Conservation (phyloP, 1,284 basidiomycete species). For the Butyriboletus appendiculatus region DNA sequence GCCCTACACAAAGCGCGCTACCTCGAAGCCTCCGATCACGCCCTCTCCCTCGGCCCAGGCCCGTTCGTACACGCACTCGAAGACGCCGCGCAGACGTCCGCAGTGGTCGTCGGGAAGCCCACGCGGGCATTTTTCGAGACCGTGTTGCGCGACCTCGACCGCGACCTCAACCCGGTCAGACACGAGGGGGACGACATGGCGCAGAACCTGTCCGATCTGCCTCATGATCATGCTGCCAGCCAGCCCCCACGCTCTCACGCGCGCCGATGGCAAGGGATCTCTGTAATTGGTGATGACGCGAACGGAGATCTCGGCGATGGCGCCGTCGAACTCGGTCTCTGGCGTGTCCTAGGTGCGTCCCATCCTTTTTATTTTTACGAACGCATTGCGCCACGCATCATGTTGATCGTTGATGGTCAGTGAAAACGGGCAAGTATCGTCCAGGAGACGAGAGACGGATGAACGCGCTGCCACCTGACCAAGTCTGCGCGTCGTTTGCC, state of each 20-base stretch:
- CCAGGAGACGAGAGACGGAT: constrained; percentile 51
- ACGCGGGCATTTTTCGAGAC: constrained; percentile 58
- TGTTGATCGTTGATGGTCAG: constrained; percentile 31
- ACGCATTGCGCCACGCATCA: no score
- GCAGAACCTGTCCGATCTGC: no score
- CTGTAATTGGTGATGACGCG: constrained; percentile 68
- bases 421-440: constrained; percentile 66
- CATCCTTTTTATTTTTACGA: not conserved
- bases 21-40: constrained; percentile 44
- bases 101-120: constrained; percentile 68
- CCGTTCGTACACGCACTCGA: constrained; percentile 71
- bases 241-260: not conserved
- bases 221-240: not conserved
- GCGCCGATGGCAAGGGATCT: constrained; percentile 40
- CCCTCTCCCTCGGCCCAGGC: constrained; percentile 66
- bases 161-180: constrained; percentile 37
- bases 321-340: constrained; percentile 58
- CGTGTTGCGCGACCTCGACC: constrained; percentile 49
- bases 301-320: constrained; percentile 66
- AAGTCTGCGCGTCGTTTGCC: constrained; percentile 54
- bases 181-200: not conserved
- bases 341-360: constrained; percentile 57
- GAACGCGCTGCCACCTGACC: constrained; percentile 47
- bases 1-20: constrained; percentile 60
- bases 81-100: constrained; percentile 47